phyloP scores from a whole-genome alignment of 2,329 filamentous ascomycete species.

The Zarea fungicola region DNA sequence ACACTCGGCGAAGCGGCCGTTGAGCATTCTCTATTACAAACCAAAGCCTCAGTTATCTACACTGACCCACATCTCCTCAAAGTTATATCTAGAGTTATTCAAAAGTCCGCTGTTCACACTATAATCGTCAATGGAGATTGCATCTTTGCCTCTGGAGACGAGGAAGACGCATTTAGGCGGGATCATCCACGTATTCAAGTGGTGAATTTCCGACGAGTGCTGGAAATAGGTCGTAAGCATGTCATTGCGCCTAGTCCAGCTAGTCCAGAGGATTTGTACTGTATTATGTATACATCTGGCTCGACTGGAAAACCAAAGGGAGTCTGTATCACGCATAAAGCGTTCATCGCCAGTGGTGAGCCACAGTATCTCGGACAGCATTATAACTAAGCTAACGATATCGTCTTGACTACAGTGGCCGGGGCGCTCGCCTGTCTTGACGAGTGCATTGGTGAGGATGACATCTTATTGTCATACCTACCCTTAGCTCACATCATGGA shows the following conservation, averaged over 20 bases:
- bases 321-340: conserved; percentile 74
- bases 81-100: conserved; percentile 51
- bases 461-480: conserved; percentile 82
- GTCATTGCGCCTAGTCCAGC: conserved; percentile 67
- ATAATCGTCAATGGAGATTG: conserved; percentile 59
- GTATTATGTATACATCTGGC: conserved; percentile 82
- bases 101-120: conserved; percentile 50
- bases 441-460: conserved; percentile 69
- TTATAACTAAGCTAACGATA: not conserved
- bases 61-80: conserved; percentile 73
- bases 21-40: conserved; percentile 80
- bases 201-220: conserved; percentile 50
- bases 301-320: conserved; percentile 88
- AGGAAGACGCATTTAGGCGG: conserved; percentile 52
- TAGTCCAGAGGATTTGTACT: conserved; percentile 71
- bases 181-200: conserved; percentile 50
- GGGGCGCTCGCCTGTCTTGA: conserved; percentile 76
- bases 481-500: conserved; percentile 95
- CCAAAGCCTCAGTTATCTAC: conserved; percentile 76
- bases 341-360: conserved; percentile 65
- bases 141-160: conserved; percentile 44
- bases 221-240: conserved; percentile 58
- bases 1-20: conserved; percentile 81
- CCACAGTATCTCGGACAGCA: conserved; percentile 25
- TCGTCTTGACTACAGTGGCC: conserved; percentile 52